A percentile compares a stretch with the other conserved stretches of the same genome.
Evolutionary conservation across 1,139 yeast genomes (phyloP).

Genomic region (Lipomyces yarrowii): DNA sequence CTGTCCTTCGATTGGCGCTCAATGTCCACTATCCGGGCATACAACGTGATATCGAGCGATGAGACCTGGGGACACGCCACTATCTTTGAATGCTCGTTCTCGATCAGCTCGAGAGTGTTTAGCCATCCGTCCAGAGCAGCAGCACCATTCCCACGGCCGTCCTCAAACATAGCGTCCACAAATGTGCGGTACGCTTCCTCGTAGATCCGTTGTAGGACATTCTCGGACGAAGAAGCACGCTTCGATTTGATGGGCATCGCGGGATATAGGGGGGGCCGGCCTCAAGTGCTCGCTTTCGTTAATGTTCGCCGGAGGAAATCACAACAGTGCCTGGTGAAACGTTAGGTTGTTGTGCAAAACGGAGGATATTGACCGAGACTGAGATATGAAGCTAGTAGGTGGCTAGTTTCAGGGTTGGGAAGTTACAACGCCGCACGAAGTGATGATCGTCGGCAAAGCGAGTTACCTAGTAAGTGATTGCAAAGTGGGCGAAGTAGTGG

Average conservation of each 20-base stretch:
- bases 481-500: background rate
- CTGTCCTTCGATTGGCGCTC: slow-evolving; percentile 30
- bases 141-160: slow-evolving; percentile 26
- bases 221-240: slow-evolving; percentile 26
- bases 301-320: background rate
- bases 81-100: slow-evolving; percentile 26
- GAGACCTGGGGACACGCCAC: slow-evolving; percentile 30
- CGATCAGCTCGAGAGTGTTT: slow-evolving; percentile 29
- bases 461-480: background rate
- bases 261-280: background rate
- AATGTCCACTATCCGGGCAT: slow-evolving; percentile 31
- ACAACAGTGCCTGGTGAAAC: background rate
- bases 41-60: slow-evolving; percentile 29
- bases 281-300: background rate
- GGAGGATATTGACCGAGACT: background rate
- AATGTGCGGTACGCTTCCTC: slow-evolving; percentile 32
- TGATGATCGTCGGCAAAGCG: background rate
- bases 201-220: slow-evolving; percentile 30
- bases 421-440: background rate
- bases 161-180: slow-evolving; percentile 32
- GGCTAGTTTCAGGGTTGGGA: slow-evolving; percentile 1
- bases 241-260: slow-evolving; percentile 26
- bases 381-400: background rate
- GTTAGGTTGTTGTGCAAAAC: background rate
- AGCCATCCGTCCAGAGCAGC: slow-evolving; percentile 33